Base-by-base conservation (phyloP, 257 asterid species). In the Solanum peruvianum region DNA sequence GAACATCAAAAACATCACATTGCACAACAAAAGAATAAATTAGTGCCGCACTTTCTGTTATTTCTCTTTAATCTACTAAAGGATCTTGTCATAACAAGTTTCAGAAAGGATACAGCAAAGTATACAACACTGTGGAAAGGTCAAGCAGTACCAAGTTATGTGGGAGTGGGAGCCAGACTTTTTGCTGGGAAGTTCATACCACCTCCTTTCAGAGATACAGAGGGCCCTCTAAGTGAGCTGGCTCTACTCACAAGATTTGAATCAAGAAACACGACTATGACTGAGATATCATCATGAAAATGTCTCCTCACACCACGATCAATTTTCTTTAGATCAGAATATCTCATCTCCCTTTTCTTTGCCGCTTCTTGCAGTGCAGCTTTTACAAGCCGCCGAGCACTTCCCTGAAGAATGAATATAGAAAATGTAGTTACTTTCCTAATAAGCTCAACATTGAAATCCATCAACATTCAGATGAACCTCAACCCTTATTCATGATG, bases 261-360 rank as follows among this genome's bases (percentile, higher is more conserved):
- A 62, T 89, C 93, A 20, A 92, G 88, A 82, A 88, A 91, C 52
- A 91, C 85, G 16, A 92, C 92, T 21, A 92, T 56, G 20, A 92
- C 94, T 0, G 93, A 88, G 82, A 92, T 91, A 88, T 92, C 93
- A 58, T 91, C 93, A 52, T 92, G 94, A 80, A 91, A 92, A 89
- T 91, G 93, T 62, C 93, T 81, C 15, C 94, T 86, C 64, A 91
- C 91, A 8, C 94, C 94, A 31, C 93, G 91, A 27, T 91, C 94
- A 18, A 92, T 91, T 85, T 90, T 91, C 90, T 90, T 92, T 86
- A 92, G 75, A 77, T 92, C 94, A 73, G 93, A 91, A 86, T 90
- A 91, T 87, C 92, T 90, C 94, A 92, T 92, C 89, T 91, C 94
- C 86, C 94, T 89, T 66, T 92, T 92, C 92, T 92, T 92, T 33